These are phyloP conservation scores for Fusarium lateritium DNA, from an alignment of 2,329 filamentous ascomycete genomes.

Conservation along the genomic window DNA sequence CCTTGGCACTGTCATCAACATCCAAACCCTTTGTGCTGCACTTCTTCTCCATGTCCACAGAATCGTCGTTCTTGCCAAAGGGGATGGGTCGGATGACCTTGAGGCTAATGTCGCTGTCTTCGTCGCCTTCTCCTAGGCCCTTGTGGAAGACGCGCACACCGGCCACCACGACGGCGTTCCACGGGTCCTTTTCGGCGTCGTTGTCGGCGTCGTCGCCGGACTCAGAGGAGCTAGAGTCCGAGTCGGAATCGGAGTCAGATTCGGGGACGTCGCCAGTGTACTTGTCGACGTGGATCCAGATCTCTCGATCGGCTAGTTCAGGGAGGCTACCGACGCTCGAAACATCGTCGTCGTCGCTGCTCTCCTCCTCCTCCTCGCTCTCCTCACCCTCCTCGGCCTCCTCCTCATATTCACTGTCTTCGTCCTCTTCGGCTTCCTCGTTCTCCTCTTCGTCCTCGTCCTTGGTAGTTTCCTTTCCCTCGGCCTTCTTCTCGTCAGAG, in stretches of 20 bases:
- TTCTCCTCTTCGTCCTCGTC: not conserved
- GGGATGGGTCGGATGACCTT: conserved; percentile 58
- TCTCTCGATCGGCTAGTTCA: conserved; percentile 58
- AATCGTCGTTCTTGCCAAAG: conserved; percentile 48
- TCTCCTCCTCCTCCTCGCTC: conserved; percentile 11
- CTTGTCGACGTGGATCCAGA: conserved; percentile 53
- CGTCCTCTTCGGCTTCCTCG: not conserved
- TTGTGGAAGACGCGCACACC: conserved; percentile 74
- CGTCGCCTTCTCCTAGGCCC: conserved; percentile 51
- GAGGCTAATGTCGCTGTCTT: conserved; percentile 56
- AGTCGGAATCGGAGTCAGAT: conserved; percentile 18
- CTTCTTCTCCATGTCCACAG: conserved; percentile 43
- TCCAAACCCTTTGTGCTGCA: conserved; percentile 56
- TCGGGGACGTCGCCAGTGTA: conserved; percentile 18
- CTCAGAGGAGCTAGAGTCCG: conserved; percentile 38
- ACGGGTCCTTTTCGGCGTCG: conserved; percentile 69
- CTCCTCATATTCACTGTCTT: conserved; percentile 4
- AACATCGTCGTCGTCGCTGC: conserved; percentile 49
- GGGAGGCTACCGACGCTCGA: conserved; percentile 55
- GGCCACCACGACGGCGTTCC: conserved; percentile 75
- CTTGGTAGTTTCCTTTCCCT: conserved; percentile 1
- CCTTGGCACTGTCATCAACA: conserved; percentile 63
- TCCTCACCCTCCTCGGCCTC: conserved; percentile 6
- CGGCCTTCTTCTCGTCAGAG: conserved; percentile 9
- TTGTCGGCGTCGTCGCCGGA: conserved; percentile 69